Conservation (phyloP, 495 filamentous ascomycete genomes). For the Opeltia flavorubescens region DNA sequence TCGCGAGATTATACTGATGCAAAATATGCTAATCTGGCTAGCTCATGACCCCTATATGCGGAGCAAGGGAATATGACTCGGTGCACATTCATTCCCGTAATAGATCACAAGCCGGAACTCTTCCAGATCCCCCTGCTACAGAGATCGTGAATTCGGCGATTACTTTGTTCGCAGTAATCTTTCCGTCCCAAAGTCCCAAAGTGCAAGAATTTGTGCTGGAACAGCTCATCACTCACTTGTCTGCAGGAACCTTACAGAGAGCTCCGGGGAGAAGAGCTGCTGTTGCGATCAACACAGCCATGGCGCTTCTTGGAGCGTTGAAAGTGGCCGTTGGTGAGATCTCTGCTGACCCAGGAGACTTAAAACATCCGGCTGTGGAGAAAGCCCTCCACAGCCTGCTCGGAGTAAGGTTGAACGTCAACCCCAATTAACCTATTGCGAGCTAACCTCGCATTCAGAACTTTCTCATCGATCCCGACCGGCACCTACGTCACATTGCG, state of each 20-base stretch:
- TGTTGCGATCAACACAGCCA: slow-evolving; percentile 78
- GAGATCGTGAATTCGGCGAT: slow-evolving; percentile 92
- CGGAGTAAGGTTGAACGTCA: slow-evolving; percentile 29
- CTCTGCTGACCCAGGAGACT: slow-evolving; percentile 52
- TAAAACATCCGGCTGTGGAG: slow-evolving; percentile 64
- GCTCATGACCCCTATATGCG: slow-evolving; percentile 59
- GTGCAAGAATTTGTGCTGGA: slow-evolving; percentile 93
- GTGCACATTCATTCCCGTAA: slow-evolving; percentile 56
- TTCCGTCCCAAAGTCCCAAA: slow-evolving; percentile 74
- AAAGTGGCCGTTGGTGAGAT: slow-evolving; percentile 77
- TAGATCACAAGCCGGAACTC: slow-evolving; percentile 28
- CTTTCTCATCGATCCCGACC: slow-evolving; percentile 69
- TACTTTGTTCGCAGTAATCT: slow-evolving; percentile 74
- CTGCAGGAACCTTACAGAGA: slow-evolving; percentile 63
- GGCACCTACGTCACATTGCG: slow-evolving; percentile 71
- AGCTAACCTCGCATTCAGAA: slow-evolving; percentile 23
- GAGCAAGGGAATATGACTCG: slow-evolving; percentile 81
- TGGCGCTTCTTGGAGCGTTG: slow-evolving; percentile 62
- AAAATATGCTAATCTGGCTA: slow-evolving; percentile 14
- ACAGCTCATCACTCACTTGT: slow-evolving; percentile 75
- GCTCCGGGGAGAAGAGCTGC: slow-evolving; percentile 81
- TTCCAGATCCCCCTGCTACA: slow-evolving; percentile 75
- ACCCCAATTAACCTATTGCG: not conserved
- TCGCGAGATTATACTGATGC: slow-evolving; percentile 7
- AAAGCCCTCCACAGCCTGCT: slow-evolving; percentile 77